Percentiles rank a stretch among this genome's conserved stretches.
These are phyloP conservation scores for Cydonia oblonga DNA, from an alignment of 331 rosid species.

Conservation along the genomic window DNA sequence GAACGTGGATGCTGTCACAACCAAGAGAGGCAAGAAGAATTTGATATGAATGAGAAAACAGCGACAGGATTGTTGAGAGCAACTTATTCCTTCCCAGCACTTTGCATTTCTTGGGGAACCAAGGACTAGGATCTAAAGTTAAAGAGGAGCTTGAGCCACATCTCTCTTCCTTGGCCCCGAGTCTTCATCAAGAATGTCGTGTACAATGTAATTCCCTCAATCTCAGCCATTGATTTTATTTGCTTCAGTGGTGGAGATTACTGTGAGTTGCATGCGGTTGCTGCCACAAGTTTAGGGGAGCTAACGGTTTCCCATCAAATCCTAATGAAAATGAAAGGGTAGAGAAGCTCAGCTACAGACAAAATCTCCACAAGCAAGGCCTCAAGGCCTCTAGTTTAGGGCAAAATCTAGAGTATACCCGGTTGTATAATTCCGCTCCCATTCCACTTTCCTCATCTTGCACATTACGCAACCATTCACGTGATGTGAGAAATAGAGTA, in stretches of 20 bases:
- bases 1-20: constrained; percentile 1
- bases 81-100: not conserved
- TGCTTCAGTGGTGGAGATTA: not conserved
- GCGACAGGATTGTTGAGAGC: constrained; percentile 1
- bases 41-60: not conserved
- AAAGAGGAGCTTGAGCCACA: constrained; percentile 1
- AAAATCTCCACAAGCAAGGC: not conserved
- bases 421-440: too few species aligned
- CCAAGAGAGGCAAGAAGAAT: not conserved
- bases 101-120: not conserved
- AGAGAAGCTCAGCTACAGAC: constrained; percentile 5
- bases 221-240: not conserved
- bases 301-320: not conserved
- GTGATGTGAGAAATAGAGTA: not conserved
- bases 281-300: not conserved
- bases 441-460: not conserved
- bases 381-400: not conserved
- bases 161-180: not conserved
- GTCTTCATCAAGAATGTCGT: not conserved
- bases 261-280: not conserved
- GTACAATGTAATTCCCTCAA: not conserved
- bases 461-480: not conserved
- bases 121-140: not conserved
- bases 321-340: constrained; percentile 11
- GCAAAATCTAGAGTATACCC: too few species aligned